phyloP scores from a whole-genome alignment of 78 protist genomes.

The Planoprotostelium fungivorum region DNA sequence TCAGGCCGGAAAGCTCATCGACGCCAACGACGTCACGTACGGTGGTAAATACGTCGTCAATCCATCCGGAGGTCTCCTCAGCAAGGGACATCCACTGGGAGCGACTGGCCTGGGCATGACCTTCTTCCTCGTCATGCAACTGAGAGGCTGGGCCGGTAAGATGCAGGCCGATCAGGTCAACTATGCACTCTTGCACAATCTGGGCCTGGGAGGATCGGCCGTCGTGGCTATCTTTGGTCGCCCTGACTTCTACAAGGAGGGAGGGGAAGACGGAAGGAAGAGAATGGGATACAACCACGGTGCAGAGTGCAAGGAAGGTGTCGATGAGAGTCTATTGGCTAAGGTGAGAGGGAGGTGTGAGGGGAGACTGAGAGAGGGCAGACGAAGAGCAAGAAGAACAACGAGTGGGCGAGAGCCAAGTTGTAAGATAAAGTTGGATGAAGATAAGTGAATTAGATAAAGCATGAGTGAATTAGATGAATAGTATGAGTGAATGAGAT shows the following conservation, averaged over 20 bases:
- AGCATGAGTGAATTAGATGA: too few species aligned
- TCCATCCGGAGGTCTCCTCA: constrained; percentile 41
- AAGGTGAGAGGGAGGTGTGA: too few species aligned
- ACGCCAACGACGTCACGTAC: constrained; percentile 30
- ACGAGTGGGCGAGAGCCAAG: too few species aligned
- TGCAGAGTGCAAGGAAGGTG: not conserved
- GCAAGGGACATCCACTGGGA: constrained; percentile 12
- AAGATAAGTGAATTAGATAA: too few species aligned
- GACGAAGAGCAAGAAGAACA: too few species aligned
- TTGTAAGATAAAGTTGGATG: too few species aligned
- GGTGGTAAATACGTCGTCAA: constrained; percentile 52
- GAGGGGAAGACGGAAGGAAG: not conserved
- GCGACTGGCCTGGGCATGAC: not conserved
- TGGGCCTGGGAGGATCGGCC: not conserved
- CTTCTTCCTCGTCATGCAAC: not conserved
- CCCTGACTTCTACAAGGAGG: not conserved
- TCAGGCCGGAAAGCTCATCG: not conserved
- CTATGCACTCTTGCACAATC: not conserved
- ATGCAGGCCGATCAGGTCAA: not conserved
- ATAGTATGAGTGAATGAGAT: too few species aligned
- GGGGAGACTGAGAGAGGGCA: too few species aligned
- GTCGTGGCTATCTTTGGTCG: not conserved
- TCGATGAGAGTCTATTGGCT: not conserved
- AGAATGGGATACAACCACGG: not conserved
- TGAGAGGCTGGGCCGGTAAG: constrained; percentile 1